Evolutionary conservation across 371 early-diverging fungal genomes (phyloP), one percentile per base, ranked within the genome.

Genomic region (Lichtheimia ramosa): DNA sequence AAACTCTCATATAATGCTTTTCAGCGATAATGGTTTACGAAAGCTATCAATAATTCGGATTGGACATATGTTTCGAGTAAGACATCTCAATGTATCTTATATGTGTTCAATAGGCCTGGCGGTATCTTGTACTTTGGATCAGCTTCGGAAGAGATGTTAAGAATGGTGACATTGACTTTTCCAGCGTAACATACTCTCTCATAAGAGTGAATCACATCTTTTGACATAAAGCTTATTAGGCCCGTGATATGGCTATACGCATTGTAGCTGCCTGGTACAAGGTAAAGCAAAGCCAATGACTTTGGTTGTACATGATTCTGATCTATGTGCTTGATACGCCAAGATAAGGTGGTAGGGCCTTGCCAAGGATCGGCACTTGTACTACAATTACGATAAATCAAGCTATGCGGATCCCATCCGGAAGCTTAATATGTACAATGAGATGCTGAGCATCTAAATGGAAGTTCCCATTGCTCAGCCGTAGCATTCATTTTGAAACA

Each of bases 61-160:
- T 77, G 25, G 84, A 79, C 61, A 74, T 83, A 82, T 84, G 83
- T 8, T 34, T n/a, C n/a, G n/a, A n/a, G n/a, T n/a, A n/a, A n/a
- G n/a, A n/a, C 7, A 8, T 8, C 6, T 1, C 34, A 34, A 34
- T 0, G 6, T 34, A 2, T 2, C 34, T 34, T 10, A 34, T 34
- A 8, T 10, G 10, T 34, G 34, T 34, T 34, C 10, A 34, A 34
- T 34, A 34, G 34, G 34, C 21, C 48, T n/a, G 65, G 65, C 42
- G 58, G 48, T 15, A 49, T 15, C 25, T 56, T 65, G 13, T 74
- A 74, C 48, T 79, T 75, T 54, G 79, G 79, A 39, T 7, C 41
- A 10, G 68, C 71, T 51, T 79, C 52, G 65, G 64, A 0, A 28
- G 64, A 8, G 76, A 74, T 24, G 73, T 79, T 14, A 20, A 54